These are phyloP conservation scores for Eucalyptus regnans DNA, from an alignment of 345 rosid genomes.

Conservation along the genomic window DNA sequence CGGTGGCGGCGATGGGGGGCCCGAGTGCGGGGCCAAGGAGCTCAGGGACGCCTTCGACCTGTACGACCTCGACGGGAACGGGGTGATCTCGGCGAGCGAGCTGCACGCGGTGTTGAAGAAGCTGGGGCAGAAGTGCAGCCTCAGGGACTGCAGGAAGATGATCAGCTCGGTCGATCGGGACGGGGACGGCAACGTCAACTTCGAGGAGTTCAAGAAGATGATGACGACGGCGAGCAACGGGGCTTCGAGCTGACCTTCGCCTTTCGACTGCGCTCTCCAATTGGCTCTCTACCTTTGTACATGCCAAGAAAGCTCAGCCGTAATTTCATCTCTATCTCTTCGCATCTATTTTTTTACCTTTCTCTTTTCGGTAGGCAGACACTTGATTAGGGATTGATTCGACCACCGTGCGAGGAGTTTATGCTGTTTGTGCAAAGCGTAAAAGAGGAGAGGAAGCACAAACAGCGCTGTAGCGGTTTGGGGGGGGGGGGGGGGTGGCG, in stretches of 20 bases:
- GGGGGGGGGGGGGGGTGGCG: fast-evolving
- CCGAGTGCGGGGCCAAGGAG: slow-evolving; percentile 19
- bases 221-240: slow-evolving; percentile 21
- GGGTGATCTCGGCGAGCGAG: slow-evolving; percentile 68
- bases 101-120: slow-evolving; percentile 67
- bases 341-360: neutral
- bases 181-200: slow-evolving; percentile 90
- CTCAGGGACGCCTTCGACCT: slow-evolving; percentile 77
- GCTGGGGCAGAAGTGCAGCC: slow-evolving; percentile 61
- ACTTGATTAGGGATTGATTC: neutral
- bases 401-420: neutral
- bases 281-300: neutral
- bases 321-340: neutral
- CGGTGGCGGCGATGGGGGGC: neutral
- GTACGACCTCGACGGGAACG: slow-evolving; percentile 77
- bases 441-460: neutral
- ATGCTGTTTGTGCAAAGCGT: too few relatives aligned
- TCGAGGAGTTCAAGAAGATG: slow-evolving; percentile 93
- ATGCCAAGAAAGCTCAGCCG: neutral
- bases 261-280: neutral
- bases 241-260: neutral
- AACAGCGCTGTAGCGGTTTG: neutral
- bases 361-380: neutral
- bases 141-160: slow-evolving; percentile 71
- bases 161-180: slow-evolving; percentile 76